These are phyloP conservation scores for Aspergillus sp. DNA, from an alignment of 2,329 filamentous ascomycete genomes.

Conservation along the genomic window DNA sequence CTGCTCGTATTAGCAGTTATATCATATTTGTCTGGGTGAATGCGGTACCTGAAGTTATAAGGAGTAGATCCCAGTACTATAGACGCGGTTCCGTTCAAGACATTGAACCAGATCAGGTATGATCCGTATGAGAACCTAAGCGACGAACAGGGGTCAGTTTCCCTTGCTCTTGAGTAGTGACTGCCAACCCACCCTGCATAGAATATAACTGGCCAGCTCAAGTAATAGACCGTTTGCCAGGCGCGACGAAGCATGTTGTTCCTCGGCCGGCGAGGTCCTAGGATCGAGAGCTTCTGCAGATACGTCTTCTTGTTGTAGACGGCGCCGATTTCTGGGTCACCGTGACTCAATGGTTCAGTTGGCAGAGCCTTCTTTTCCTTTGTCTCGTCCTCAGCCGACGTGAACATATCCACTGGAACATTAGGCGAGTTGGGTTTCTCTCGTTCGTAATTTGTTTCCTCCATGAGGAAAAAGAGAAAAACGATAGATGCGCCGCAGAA, in stretches of 20 bases:
- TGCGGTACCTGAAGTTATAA: slow-evolving; percentile 36
- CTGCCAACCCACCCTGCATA: slow-evolving; percentile 31
- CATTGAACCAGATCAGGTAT: slow-evolving; percentile 42
- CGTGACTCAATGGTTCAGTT: neutral
- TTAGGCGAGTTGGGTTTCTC: slow-evolving; percentile 14
- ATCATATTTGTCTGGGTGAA: neutral
- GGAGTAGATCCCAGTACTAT: slow-evolving; percentile 36
- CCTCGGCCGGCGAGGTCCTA: slow-evolving; percentile 25
- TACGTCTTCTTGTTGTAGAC: slow-evolving; percentile 33
- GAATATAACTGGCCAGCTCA: slow-evolving; percentile 41
- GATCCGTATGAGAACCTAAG: slow-evolving; percentile 40
- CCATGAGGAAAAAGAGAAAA: slow-evolving; percentile 56
- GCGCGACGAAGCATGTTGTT: slow-evolving; percentile 35
- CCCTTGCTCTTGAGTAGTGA: neutral
- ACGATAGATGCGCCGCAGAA: slow-evolving; percentile 47
- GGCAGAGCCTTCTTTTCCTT: slow-evolving; percentile 19
- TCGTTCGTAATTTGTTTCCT: slow-evolving; percentile 54
- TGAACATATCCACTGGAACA: neutral
- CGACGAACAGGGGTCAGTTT: neutral
- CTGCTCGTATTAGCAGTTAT: slow-evolving; percentile 23
- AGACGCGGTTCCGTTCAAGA: slow-evolving; percentile 40
- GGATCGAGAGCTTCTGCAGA: slow-evolving; percentile 32
- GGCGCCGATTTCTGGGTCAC: slow-evolving; percentile 17
- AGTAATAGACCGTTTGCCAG: slow-evolving; percentile 34
- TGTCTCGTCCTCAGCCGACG: slow-evolving; percentile 15